These are phyloP conservation scores for Heimioporus sp. DNA, from an alignment of 768 basidiomycete species.

Conservation along the genomic window DNA sequence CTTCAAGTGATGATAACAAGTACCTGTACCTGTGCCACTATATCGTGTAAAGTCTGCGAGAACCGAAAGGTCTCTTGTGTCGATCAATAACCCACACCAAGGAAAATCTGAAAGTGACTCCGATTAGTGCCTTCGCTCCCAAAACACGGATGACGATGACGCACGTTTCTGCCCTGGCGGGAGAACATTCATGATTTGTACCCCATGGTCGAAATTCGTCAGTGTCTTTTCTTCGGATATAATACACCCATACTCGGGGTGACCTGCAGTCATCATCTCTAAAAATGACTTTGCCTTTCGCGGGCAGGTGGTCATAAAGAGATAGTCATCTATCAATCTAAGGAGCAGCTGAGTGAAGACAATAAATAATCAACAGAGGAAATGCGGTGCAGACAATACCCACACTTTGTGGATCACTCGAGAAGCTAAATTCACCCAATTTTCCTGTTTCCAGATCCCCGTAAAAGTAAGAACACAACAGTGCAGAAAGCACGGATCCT, in stretches of 20 bases:
- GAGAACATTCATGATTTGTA: conserved; percentile 51
- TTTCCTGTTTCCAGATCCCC: conserved; percentile 78
- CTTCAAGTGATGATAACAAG: conserved; percentile 16
- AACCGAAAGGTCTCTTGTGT: conserved; percentile 74
- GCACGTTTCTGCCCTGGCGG: conserved; percentile 44
- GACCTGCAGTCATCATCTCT: conserved; percentile 74
- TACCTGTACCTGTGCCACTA: conserved; percentile 52
- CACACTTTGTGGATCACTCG: conserved; percentile 61
- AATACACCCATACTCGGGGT: conserved; percentile 92
- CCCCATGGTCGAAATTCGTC: conserved; percentile 75
- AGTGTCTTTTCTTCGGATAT: conserved; percentile 88
- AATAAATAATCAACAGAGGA: background rate
- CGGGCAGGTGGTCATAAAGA: conserved; percentile 74
- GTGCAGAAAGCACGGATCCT: conserved; percentile 89
- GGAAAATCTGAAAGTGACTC: conserved; percentile 63
- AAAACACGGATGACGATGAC: conserved; percentile 1
- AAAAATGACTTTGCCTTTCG: conserved; percentile 67
- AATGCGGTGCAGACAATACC: conserved; percentile 21
- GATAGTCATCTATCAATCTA: conserved; percentile 92
- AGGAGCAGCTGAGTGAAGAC: conserved; percentile 57
- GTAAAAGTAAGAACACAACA: conserved; percentile 95
- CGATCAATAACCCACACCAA: conserved; percentile 88
- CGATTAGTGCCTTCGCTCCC: background rate
- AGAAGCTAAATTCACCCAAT: conserved; percentile 41
- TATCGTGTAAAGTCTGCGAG: conserved; percentile 77